These are phyloP conservation scores for Mycena maculata DNA, from an alignment of 768 basidiomycete genomes.

Conservation along the genomic window DNA sequence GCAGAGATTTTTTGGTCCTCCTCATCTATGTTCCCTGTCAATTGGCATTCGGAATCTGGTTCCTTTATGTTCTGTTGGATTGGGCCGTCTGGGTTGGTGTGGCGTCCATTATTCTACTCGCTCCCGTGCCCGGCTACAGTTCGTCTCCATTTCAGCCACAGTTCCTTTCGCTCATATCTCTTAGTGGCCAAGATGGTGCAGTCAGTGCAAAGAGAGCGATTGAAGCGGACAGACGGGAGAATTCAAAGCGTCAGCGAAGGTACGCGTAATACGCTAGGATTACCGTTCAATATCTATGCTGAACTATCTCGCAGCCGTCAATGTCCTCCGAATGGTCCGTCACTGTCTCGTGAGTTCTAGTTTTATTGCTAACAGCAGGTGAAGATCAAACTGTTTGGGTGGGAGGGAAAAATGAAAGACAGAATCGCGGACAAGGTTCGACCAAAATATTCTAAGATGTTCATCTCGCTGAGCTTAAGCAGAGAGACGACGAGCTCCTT, in stretches of 20 bases:
- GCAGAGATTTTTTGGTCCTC: conserved; percentile 26
- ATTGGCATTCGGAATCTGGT: conserved; percentile 52
- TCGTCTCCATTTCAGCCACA: background rate
- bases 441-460: conserved; percentile 45
- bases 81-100: conserved; percentile 26
- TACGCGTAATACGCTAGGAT: background rate
- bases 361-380: background rate
- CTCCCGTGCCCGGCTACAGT: conserved; percentile 70
- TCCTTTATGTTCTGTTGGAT: conserved; percentile 51
- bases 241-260: background rate
- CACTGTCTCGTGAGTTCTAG: background rate
- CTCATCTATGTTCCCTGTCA: conserved; percentile 33
- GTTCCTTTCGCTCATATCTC: background rate
- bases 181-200: conserved; percentile 27
- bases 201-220: conserved; percentile 56
- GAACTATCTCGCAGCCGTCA: background rate
- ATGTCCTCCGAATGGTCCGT: background rate
- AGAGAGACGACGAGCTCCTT: conserved; percentile 58
- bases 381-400: conserved; percentile 61
- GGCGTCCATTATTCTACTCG: conserved; percentile 39
- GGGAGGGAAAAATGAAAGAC: conserved; percentile 68
- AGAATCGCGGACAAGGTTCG: conserved; percentile 59
- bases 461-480: background rate
- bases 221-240: conserved; percentile 70
- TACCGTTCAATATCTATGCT: background rate